Evolutionary conservation across 2,329 filamentous ascomycete genomes (phyloP).

Genomic region (Ophiosphaerella herpotricha): DNA sequence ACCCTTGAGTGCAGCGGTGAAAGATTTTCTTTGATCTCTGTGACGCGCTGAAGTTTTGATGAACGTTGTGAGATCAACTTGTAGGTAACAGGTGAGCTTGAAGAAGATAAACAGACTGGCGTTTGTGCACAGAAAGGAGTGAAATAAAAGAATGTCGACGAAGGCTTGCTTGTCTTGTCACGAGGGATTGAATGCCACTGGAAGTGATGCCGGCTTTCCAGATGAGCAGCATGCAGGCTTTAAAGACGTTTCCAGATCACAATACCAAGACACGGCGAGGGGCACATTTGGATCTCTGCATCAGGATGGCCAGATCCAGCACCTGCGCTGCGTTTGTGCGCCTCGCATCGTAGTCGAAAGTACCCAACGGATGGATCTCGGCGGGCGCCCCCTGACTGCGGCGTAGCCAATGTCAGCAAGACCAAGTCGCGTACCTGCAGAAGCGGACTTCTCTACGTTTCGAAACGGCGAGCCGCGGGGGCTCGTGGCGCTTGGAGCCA

Average conservation of each 20-base stretch:
- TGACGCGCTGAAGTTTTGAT: conserved; percentile 2
- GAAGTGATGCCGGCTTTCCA: conserved; percentile 26
- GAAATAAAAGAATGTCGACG: conserved; percentile 37
- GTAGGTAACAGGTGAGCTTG: conserved; percentile 23
- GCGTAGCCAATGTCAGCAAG: conserved; percentile 30
- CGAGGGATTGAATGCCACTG: conserved; percentile 29
- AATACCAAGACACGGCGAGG: conserved; percentile 13
- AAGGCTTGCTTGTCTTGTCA: conserved; percentile 37
- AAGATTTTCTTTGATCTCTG: conserved; percentile 8
- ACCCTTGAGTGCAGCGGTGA: conserved; percentile 14
- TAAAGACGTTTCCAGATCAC: conserved; percentile 18
- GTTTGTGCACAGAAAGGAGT: conserved; percentile 32
- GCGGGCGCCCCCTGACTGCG: conserved; percentile 20
- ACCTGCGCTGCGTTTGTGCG: conserved; percentile 26
- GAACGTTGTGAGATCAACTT: conserved; percentile 5
- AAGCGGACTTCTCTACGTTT: conserved; percentile 24
- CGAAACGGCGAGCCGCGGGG: conserved; percentile 31
- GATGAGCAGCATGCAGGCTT: conserved; percentile 23
- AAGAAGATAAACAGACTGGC: conserved; percentile 39
- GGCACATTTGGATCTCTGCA: conserved; percentile 19
- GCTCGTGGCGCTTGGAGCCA: conserved; percentile 16
- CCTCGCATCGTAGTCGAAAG: conserved; percentile 21
- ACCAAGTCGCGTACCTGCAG: conserved; percentile 11
- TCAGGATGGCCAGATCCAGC: conserved; percentile 25
- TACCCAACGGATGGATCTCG: conserved; percentile 16